phyloP scores from a whole-genome alignment of 257 asterid species.

The Primulina huaijiensis region DNA sequence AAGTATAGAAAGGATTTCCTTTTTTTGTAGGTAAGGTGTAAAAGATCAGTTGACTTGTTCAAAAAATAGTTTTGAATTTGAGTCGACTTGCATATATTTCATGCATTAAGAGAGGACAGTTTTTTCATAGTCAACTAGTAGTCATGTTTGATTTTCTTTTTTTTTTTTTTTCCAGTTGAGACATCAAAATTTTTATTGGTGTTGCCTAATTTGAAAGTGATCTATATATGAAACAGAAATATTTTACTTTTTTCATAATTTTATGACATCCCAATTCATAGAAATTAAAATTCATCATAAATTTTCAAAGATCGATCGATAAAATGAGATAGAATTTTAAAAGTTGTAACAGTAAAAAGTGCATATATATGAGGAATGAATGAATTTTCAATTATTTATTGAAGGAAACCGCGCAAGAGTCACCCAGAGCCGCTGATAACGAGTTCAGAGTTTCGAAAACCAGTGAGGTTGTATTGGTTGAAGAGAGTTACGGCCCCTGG shows the following conservation, averaged over 20 bases:
- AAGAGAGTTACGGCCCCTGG: constrained; percentile 31
- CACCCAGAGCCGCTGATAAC: constrained; percentile 24
- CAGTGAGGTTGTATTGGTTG: constrained; percentile 20
- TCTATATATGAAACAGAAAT: background rate
- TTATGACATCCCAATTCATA: background rate
- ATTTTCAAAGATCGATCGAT: background rate
- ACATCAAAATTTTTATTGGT: background rate
- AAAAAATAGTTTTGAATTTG: background rate
- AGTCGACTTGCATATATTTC: background rate
- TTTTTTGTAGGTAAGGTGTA: too few species aligned
- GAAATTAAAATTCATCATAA: background rate
- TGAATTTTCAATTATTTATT: background rate
- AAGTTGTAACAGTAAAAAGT: background rate
- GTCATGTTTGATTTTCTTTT: background rate
- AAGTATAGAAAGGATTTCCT: background rate
- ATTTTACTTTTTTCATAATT: background rate
- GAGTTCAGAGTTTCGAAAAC: constrained; percentile 33
- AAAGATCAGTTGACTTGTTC: background rate
- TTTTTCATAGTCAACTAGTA: background rate
- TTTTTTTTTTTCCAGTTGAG: too few species aligned
- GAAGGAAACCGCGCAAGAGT: constrained; percentile 35
- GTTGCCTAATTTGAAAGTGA: background rate
- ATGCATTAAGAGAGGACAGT: background rate
- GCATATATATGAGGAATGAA: background rate
- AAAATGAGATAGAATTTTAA: background rate